Conservation (phyloP, 768 basidiomycete species). For the Rhodotorula toruloides region DNA sequence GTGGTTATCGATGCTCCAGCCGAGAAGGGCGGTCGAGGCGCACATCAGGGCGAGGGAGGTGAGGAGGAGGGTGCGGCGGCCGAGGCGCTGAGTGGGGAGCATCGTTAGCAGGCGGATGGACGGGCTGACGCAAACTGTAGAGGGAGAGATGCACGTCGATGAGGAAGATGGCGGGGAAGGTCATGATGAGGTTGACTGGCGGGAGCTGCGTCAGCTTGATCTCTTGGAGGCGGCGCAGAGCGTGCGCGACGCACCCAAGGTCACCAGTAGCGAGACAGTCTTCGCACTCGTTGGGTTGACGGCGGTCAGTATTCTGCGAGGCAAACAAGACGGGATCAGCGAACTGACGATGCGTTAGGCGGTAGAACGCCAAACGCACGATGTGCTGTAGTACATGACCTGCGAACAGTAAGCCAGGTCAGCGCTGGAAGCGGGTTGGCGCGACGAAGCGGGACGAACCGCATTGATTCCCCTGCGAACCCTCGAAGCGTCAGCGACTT, state of each 20-base stretch:
- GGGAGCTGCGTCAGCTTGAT: background rate
- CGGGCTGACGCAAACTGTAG: background rate
- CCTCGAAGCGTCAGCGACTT: background rate
- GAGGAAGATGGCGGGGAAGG: constrained; percentile 48
- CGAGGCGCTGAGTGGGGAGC: constrained; percentile 41
- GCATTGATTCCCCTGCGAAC: constrained; percentile 57
- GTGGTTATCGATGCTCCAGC: constrained; percentile 43
- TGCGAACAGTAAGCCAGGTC: constrained; percentile 42
- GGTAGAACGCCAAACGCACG: background rate
- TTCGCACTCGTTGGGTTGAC: constrained; percentile 30
- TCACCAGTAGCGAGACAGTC: constrained; percentile 30
- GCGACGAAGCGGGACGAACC: constrained; percentile 3
- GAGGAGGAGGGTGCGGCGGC: constrained; percentile 44
- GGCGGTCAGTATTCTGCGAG: constrained; percentile 63
- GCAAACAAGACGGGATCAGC: background rate
- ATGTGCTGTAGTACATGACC: constrained; percentile 67
- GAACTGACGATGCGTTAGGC: background rate
- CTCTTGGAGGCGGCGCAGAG: background rate
- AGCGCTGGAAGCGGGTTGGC: background rate
- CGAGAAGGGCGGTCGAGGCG: constrained; percentile 43
- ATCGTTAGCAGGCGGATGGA: background rate
- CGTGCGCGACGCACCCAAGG: constrained; percentile 9
- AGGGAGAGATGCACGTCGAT: constrained; percentile 45
- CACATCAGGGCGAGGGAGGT: constrained; percentile 44
- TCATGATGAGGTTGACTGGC: constrained; percentile 50